These are phyloP conservation scores for Sabuloglossum arenarium DNA, from an alignment of 495 filamentous ascomycete genomes.

Conservation along the genomic window DNA sequence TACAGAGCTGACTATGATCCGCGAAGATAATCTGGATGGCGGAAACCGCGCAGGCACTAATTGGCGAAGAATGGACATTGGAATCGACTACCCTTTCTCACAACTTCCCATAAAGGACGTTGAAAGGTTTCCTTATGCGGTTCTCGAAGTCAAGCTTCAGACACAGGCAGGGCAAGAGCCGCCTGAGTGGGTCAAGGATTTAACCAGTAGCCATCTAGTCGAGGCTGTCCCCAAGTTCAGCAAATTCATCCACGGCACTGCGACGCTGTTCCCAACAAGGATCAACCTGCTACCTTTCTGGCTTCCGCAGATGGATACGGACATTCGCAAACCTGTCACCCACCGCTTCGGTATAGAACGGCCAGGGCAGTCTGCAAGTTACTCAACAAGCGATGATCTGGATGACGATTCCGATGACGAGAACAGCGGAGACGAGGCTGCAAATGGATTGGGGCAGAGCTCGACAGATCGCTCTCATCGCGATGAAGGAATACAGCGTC, in stretches of 20 bases:
- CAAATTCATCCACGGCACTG: conserved; percentile 94
- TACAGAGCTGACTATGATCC: conserved; percentile 81
- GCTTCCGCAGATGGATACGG: conserved; percentile 95
- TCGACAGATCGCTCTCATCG: conserved; percentile 10
- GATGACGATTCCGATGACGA: conserved; percentile 43
- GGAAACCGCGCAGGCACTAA: conserved; percentile 56
- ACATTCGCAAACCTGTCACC: conserved; percentile 82
- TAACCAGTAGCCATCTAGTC: conserved; percentile 82
- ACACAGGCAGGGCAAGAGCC: conserved; percentile 95
- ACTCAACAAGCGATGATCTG: conserved; percentile 55
- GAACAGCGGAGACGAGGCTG: conserved; percentile 32
- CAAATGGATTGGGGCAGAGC: not conserved
- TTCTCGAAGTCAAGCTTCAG: conserved; percentile 94
- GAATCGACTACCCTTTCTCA: conserved; percentile 84
- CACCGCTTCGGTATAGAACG: conserved; percentile 78
- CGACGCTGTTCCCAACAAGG: conserved; percentile 63
- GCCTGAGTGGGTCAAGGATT: conserved; percentile 83
- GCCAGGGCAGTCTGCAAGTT: conserved; percentile 46
- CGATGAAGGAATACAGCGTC: conserved; percentile 17
- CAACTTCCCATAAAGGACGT: conserved; percentile 72
- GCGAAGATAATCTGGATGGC: conserved; percentile 89
- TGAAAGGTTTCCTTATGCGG: conserved; percentile 84
- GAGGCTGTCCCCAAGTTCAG: conserved; percentile 98
- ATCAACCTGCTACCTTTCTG: conserved; percentile 91
- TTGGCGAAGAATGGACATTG: conserved; percentile 95